Evolutionary conservation across 495 filamentous ascomycete genomes (phyloP), one percentile per base, ranked within the genome.

Genomic region (Chlorociboria aeruginascens): DNA sequence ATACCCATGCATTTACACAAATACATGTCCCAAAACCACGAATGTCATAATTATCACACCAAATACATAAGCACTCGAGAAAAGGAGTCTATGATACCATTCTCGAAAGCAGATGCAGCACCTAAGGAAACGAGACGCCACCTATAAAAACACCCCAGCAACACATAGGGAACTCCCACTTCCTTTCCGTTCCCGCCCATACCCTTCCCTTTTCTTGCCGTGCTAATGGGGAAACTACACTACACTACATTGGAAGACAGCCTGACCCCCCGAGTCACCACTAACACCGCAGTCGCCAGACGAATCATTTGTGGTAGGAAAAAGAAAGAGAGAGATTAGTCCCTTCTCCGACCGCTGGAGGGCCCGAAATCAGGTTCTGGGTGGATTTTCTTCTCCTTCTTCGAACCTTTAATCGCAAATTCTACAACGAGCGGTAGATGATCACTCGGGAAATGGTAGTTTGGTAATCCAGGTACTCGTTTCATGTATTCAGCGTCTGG

Each of bases 361-460:
- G 55, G 46, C 7, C 56, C 56, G 35, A 59, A 59, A 46, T 59
- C 56, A 6, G 56, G 56, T 32, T 59, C 52, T 3, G 48, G n/a
- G 16, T 53, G 39, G 20, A 25, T 25, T 1, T 41, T 37, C 45
- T 60, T 60, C 48, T 56, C 54, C 12, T 92, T 85, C 69, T 93
- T 96, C 43, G 77, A 67, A 20, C 76, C 74, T 68, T 95, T 96
- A 66, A 97, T 81, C 48, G 81, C 74, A 66, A 96, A 95, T 67
- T 97, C 87, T 47, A 86, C 83, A 68, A 88, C 78, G 56, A 98
- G 77, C 64, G 89, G 85, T 56, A 98, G 77, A 66, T 98, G 92
- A 64, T 98, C 92, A 63, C 87, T 92, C 1, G 93, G 93, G 69
- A 95, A 96, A 67, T 97, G 92, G 61, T 84, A 89, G 57, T 97